Evolutionary conservation across 2,329 filamentous ascomycete species (phyloP).

Genomic region (Fusarium sarcochroum): DNA sequence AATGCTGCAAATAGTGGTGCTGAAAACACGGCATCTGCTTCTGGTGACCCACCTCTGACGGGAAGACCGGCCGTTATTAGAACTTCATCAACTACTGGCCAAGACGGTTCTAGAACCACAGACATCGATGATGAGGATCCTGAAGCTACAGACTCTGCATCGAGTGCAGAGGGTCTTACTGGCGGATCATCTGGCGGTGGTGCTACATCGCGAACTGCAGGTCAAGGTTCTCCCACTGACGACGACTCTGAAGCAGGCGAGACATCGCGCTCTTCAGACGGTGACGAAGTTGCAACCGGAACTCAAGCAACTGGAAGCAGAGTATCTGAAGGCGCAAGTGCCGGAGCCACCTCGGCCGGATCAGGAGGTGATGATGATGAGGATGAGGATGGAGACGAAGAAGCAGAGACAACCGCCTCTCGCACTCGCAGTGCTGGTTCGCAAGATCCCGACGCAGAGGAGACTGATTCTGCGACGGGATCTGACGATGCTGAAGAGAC

Average conservation of each 20-base stretch:
- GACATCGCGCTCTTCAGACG: background rate
- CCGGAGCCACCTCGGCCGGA: background rate
- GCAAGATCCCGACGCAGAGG: background rate
- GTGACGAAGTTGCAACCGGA: background rate
- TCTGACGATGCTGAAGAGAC: background rate
- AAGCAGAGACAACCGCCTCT: background rate
- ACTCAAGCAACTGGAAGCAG: background rate
- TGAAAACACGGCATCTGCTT: background rate
- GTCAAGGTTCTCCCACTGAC: rapidly evolving
- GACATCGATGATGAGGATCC: rapidly evolving
- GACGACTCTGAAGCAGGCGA: background rate
- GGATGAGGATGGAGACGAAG: background rate
- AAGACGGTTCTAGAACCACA: background rate
- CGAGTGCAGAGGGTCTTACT: background rate
- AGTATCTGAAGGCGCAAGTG: background rate
- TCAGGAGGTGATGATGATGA: background rate
- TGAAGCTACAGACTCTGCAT: background rate
- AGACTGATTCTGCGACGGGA: background rate
- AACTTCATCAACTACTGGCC: background rate
- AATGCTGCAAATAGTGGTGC: background rate
- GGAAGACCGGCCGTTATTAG: slow-evolving; percentile 11
- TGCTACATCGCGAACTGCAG: background rate
- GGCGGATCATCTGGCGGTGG: background rate
- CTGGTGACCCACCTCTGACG: background rate
- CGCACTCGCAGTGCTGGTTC: background rate